Base-by-base conservation (phyloP, 1,139 yeast genomes). In the Hansenula anomala region DNA sequence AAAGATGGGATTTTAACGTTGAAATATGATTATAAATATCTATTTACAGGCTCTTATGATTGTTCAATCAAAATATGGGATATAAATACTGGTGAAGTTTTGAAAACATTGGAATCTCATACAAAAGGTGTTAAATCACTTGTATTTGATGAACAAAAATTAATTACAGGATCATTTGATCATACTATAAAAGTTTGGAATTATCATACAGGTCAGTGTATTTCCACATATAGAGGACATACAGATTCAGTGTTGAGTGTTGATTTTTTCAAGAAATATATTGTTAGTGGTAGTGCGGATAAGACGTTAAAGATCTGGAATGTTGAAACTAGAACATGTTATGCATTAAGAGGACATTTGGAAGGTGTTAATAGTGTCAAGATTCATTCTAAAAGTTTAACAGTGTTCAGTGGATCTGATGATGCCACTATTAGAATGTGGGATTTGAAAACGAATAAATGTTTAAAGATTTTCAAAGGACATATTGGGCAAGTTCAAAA, bases 131-230 rank as follows among this genome's bases (percentile, higher is more conserved):
- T 92, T 24, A 73, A 89, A 40, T 75, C 96, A 0, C 67, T 92
- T 36, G 85, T 76, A 38, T 90, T 90, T 59, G 98, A 92, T 62
- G 81, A 80, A 38, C 87, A 83, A 51, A 92, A 92, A 60, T 71
- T 92, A 38, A 88, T 92, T 35, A 85, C 97, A 3, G 97, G 96
- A 15, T 90, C 96, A 1, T 69, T 88, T 58, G 98, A 92, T 62
- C 75, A 83, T 37, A 89, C 96, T 0, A 88, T 92, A 44, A 83
- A 90, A 52, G 95, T 92, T 25, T 92, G 98, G 98, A 89, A 90
- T 62, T 88, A 87, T 63, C 84, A 84, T 47, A 88, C 95, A 1
- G 98, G 98, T 28, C 86, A 85, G 57, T 90, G 97, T 56, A 80
- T 92, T 22, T 86, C 96, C 18, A 89, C 97, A 0, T 89, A 92